These are phyloP conservation scores for Lentinula edodes DNA, from an alignment of 768 basidiomycete species.

Conservation along the genomic window DNA sequence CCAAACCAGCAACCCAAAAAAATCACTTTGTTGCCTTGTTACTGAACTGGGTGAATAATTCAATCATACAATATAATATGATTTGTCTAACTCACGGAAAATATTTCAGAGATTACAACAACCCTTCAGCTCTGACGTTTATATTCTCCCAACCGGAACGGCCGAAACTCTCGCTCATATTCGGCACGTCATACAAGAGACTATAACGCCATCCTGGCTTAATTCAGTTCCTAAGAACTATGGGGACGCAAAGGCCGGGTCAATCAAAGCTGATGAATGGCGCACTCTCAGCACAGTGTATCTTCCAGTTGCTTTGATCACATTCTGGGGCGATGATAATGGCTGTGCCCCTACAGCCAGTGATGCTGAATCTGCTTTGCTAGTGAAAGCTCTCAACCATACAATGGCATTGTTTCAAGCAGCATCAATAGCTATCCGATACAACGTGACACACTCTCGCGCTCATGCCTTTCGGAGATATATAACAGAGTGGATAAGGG, in stretches of 20 bases:
- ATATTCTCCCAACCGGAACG: not conserved
- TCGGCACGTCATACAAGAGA: conserved; percentile 17
- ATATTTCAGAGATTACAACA: not conserved
- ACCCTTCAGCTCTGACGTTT: not conserved
- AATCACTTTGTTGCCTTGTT: conserved; percentile 1
- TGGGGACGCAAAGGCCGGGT: conserved; percentile 21
- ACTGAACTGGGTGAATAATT: not conserved
- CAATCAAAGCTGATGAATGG: conserved; percentile 34
- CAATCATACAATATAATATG: not conserved
- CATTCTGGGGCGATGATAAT: conserved; percentile 20
- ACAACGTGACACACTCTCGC: conserved; percentile 3
- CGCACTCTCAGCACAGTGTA: conserved; percentile 20
- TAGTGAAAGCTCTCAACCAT: conserved; percentile 15
- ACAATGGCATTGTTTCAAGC: conserved; percentile 19
- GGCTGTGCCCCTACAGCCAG: not conserved
- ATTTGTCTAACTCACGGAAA: no score
- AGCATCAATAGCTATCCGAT: conserved; percentile 11
- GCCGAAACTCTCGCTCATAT: conserved; percentile 8
- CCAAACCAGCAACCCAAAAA: not conserved
- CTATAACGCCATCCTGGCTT: conserved; percentile 20
- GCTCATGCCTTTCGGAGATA: not conserved
- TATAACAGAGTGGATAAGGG: conserved; percentile 11
- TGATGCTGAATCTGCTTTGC: not conserved
- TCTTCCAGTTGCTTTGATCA: conserved; percentile 27
- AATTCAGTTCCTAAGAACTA: conserved; percentile 21